Evolutionary conservation across 2,329 filamentous ascomycete species (phyloP), one percentile per base, ranked within the genome.

Genomic region (Drechmeria coniospora): DNA sequence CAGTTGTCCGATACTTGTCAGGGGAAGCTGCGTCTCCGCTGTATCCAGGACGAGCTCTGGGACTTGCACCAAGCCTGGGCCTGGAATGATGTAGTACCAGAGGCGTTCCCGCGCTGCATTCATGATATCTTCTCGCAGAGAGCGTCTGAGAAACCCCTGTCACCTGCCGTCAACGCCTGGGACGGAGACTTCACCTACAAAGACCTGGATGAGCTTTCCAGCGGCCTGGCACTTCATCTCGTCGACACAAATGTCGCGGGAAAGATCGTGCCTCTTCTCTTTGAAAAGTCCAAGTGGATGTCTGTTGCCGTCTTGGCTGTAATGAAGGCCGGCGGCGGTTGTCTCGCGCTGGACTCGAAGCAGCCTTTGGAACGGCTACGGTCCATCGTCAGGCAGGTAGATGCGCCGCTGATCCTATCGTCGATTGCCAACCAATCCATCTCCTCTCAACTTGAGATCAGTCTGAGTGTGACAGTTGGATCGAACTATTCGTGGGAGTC

Each of bases 261-360:
- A 17, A 33, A 22, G 5, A 25, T 38, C 3, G 34, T 46, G 4
- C 36, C 37, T 4, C 26, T 44, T 11, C 40, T 32, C 21, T 44
- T 46, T n/a, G 36, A 44, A 17, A 46, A 46, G 29, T 41, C 41
- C 4, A 32, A 33, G 13, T 44, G 40, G 40, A 35, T 36, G 15
- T 27, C 38, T 1, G 39, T 45, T 3, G 35, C 44, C 0, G 37
- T 37, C 18, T 32, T 46, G 8, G 41, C 34, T 5, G 33, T 40
- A 11, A 32, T 43, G 26, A 43, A 41, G 16, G 34, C 39, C 8
- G 44, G 44, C 11, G 41, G 32, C 4, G 38, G 39, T 1, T 40
- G 21, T 9, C 41, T 49, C 0, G 43, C 44, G 8, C 37, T 53
- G 16, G 47, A 50, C 15, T 33, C 24, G 2, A 21, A 18, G n/a